These are phyloP conservation scores for Cytospora leucostoma DNA, from an alignment of 2,329 filamentous ascomycete genomes.

Conservation along the genomic window DNA sequence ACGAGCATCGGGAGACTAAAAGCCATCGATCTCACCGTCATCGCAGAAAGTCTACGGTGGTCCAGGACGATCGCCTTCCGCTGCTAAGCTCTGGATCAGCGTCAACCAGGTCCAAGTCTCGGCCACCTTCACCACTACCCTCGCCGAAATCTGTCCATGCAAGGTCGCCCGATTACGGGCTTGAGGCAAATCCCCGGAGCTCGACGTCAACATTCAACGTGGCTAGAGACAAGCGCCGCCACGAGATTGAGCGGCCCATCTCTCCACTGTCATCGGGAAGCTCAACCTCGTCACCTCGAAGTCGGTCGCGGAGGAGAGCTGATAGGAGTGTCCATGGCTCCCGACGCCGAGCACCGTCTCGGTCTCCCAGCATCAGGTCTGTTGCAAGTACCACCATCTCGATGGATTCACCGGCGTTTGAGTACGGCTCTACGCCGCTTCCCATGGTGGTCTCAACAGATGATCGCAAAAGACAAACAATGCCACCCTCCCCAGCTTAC, in stretches of 20 bases:
- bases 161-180: slow-evolving; percentile 10
- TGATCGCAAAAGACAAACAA: slow-evolving; percentile 32
- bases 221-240: slow-evolving; percentile 26
- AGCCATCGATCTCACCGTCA: slow-evolving; percentile 34
- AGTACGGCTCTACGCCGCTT: slow-evolving; percentile 2
- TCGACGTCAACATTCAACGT: slow-evolving; percentile 16
- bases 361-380: slow-evolving; percentile 34
- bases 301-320: slow-evolving; percentile 14
- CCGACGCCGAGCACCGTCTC: slow-evolving; percentile 32
- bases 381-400: slow-evolving; percentile 31
- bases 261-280: slow-evolving; percentile 35
- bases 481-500: slow-evolving; percentile 29
- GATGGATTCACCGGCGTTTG: neutral
- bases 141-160: slow-evolving; percentile 33
- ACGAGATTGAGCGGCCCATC: slow-evolving; percentile 30
- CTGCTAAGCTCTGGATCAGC: slow-evolving; percentile 28
- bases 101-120: slow-evolving; percentile 37
- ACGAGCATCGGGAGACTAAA: slow-evolving; percentile 39
- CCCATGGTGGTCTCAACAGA: slow-evolving; percentile 22
- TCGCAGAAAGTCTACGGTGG: slow-evolving; percentile 39
- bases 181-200: slow-evolving; percentile 9
- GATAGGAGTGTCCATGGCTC: slow-evolving; percentile 3
- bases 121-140: slow-evolving; percentile 40
- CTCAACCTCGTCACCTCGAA: slow-evolving; percentile 34
- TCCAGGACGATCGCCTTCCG: slow-evolving; percentile 39